Base-by-base conservation (phyloP, 1,284 basidiomycete species). In the Ustilago trichophora region DNA sequence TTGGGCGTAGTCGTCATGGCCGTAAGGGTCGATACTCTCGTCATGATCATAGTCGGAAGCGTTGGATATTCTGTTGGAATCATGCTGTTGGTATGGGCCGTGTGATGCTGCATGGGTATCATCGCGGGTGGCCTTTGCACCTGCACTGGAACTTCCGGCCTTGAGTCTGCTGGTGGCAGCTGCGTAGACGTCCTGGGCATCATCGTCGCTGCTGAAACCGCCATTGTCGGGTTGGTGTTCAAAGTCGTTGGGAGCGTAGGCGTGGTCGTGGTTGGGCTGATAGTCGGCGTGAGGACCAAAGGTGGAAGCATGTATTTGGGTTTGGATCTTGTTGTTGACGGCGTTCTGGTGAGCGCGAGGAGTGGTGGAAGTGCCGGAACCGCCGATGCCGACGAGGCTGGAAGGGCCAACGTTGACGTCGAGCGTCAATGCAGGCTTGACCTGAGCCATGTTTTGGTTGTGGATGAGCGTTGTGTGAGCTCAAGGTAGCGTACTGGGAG, bases 201-300 rank as follows among this genome's bases (percentile, higher is more conserved):
- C 71, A 15, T 75, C 73, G 24, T 73, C 72, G 41, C 68, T 72
- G 55, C 73, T 75, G 57, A 75, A 75, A 13, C 73, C 73, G 19
- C 70, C 72, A 18, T 69, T 63, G 45, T 65, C 73, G 7, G 41
- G 60, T 18, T 55, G 52, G 10, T 55, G 49, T 0, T 60, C 58
- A n/a, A 68, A 56, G 10, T 65, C 55, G 38, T 47, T 35, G 36
- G n/a, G n/a, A n/a, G 52, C 32, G 31, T 75, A 60, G 13, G 54
- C 48, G 24, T 16, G 34, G 34, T 60, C 46, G 29, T 42, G 16
- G n/a, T 49, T 40, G 15, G 34, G 15, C 19, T 26, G 35, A 42
- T 59, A 43, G 26, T 44, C 44, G 32, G 44, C 16, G 6, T 54
- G 49, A 0, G 72, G 72, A 7, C 50, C 63, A 19, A 69, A 68